phyloP scores from a whole-genome alignment of 2,329 filamentous ascomycete species.

The Spiromastix sp. region DNA sequence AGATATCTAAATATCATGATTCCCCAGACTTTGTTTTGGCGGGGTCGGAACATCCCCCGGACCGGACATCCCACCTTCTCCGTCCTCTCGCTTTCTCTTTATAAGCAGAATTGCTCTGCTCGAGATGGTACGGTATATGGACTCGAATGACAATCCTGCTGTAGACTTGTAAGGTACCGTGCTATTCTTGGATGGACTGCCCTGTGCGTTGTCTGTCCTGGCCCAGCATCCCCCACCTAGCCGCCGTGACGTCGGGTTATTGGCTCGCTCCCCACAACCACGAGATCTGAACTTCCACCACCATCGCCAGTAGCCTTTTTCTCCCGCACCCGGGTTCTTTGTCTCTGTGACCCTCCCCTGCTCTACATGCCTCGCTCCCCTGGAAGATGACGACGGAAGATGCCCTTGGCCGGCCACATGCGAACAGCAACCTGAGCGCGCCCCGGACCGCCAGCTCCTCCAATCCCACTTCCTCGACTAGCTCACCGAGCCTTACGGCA shows the following conservation, averaged over 20 bases:
- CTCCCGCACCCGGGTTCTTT: no score
- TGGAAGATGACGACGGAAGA: conserved; percentile 18
- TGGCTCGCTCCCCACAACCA: not conserved
- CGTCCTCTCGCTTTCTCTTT: no score
- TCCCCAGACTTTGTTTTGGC: no score
- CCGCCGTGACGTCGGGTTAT: no score
- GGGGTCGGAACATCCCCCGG: conserved; percentile 7
- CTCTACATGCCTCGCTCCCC: no score
- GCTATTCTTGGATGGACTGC: not conserved
- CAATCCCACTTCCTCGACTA: conserved; percentile 9
- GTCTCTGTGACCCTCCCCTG: conserved; percentile 11
- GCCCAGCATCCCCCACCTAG: no score
- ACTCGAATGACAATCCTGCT: no score
- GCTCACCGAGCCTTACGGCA: conserved; percentile 9
- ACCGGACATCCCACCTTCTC: conserved; percentile 5
- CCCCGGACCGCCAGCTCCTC: conserved; percentile 3
- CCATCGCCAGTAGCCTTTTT: not conserved
- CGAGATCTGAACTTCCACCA: conserved; percentile 1
- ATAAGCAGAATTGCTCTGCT: no score
- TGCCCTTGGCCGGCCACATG: conserved; percentile 16
- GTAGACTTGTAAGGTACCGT: not conserved
- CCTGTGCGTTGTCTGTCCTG: not conserved
- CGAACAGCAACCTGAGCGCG: conserved; percentile 9
- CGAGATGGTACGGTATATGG: no score
- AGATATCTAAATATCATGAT: no score